A percentile compares a stretch with the other conserved stretches of the same genome.
These are phyloP conservation scores for Fusarium sp. DNA, from an alignment of 2,329 filamentous ascomycete genomes.

Conservation along the genomic window DNA sequence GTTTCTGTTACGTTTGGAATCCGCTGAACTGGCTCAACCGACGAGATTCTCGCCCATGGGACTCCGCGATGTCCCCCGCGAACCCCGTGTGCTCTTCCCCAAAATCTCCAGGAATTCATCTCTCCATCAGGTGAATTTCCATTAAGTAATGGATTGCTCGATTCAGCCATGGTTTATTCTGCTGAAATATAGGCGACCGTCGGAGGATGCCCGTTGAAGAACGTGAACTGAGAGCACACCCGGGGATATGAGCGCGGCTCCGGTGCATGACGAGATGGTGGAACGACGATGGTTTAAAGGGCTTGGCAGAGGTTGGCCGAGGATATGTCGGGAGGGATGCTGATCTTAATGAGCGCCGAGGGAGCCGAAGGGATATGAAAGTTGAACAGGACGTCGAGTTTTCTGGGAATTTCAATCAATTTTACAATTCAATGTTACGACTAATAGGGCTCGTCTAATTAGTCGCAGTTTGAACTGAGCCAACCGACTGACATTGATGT, in stretches of 20 bases:
- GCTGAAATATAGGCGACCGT: neutral
- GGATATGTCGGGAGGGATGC: neutral
- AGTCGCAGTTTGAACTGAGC: neutral
- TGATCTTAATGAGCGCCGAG: neutral
- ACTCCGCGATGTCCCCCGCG: conserved; percentile 33
- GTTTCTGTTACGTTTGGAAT: conserved; percentile 31
- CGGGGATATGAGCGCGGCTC: neutral
- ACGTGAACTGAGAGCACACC: neutral
- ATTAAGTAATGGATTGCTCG: conserved; percentile 25
- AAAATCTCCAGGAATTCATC: neutral
- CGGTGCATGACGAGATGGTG: neutral
- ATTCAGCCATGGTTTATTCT: neutral
- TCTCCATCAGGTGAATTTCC: conserved; percentile 11
- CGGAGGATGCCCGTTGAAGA: neutral
- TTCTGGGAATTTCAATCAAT: neutral
- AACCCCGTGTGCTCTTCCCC: conserved; percentile 23
- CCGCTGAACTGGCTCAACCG: conserved; percentile 2
- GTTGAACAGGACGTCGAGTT: neutral
- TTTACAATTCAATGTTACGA: neutral
- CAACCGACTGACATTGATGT: no score
- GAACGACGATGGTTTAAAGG: neutral
- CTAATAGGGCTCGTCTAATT: neutral
- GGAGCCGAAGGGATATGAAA: neutral
- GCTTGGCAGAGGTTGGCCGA: neutral
- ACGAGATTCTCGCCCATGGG: neutral